Evolutionary conservation across 345 rosid genomes (phyloP), one percentile per base, ranked within the genome.

Genomic region (Salix arbutifolia): DNA sequence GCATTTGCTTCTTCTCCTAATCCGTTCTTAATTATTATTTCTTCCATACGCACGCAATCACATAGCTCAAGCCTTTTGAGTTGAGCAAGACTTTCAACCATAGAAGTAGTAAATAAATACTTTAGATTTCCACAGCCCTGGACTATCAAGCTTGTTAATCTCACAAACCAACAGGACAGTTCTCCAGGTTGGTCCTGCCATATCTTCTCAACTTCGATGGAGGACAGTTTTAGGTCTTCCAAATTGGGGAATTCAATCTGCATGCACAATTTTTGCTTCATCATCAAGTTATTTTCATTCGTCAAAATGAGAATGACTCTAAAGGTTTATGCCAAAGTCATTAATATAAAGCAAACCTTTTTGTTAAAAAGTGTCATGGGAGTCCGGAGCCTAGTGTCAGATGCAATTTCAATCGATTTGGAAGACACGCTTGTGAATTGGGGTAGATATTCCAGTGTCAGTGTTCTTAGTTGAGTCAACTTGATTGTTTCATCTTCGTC

Each of bases 221-320:
- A 6, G 2, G 6, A 3, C 31, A 77, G 26, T 5, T 31, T 17
- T 58, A 81, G 30, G 21, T 26, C 46, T 9, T 37, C 3, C 62
- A 81, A 69, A 19, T 30, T 31, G 17, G 72, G 71, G 38, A 38
- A 38, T 31, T 28, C 10, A 77, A 81, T 23, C 74, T 77, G 79
- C 69, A 67, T 25, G 14, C 25, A 26, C 30, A 50, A 8, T 6
- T 30, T 52, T 75, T 67, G 23, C 14, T 12, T 67, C 12, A 28
- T 46, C 12, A 28, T 30, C 52, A 37, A 40, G 4, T 14, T 65
- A 11, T 25, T 46, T n/a, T 28, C 8, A 26, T 46, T 28, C 7
- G 26, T n/a, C 18, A 13, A 28, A 11, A 28, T 13, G 30, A 70
- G 5, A 46, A 35, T 33, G 37, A 33, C 0, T 4, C 42, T 38